phyloP scores from a whole-genome alignment of 768 basidiomycete genomes.

The Rhodotorula sphaerocarpa region DNA sequence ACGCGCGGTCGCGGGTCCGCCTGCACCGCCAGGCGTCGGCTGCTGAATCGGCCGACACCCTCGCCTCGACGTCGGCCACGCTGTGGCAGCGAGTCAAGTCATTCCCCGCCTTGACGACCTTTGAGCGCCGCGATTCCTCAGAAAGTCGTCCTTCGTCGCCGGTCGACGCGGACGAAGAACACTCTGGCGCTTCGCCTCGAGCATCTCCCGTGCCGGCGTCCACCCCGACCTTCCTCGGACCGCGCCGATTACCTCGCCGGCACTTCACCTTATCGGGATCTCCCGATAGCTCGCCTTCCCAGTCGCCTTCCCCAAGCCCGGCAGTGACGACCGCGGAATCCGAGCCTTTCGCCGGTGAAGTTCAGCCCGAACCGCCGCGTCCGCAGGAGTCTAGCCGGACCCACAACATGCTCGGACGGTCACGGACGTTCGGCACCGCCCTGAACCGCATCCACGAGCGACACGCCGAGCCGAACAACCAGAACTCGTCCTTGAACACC shows the following conservation, averaged over 20 bases:
- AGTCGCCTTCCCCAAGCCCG: neutral
- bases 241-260: constrained; percentile 6
- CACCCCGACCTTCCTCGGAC: too few relatives aligned
- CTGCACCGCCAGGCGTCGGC: neutral
- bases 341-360: neutral
- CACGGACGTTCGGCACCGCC: neutral
- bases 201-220: neutral
- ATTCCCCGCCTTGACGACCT: constrained; percentile 1
- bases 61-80: neutral
- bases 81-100: constrained; percentile 20
- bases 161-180: constrained; percentile 17
- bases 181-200: constrained; percentile 4
- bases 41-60: neutral
- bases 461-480: neutral
- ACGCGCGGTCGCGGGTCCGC: neutral
- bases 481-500: constrained; percentile 15
- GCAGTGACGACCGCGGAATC: neutral
- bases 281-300: constrained; percentile 3
- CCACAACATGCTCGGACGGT: neutral
- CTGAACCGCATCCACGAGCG: neutral
- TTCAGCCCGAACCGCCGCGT: neutral
- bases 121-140: too few relatives aligned
- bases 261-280: constrained; percentile 20
- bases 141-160: neutral
- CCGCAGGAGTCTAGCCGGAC: neutral